Evolutionary conservation across 305 asterid species (phyloP).

Genomic region (Fraxinus albicans): DNA sequence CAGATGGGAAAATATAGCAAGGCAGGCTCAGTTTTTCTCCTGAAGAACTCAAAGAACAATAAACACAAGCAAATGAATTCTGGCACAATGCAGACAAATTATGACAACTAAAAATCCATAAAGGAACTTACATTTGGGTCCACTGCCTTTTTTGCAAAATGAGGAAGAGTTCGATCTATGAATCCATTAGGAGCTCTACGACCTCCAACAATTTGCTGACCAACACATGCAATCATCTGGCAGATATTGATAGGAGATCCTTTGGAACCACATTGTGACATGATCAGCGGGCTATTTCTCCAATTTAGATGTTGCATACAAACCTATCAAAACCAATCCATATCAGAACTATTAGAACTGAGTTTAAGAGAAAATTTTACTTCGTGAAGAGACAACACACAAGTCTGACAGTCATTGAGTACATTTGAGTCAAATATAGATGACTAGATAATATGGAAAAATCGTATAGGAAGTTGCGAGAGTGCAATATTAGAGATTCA

Average conservation of each 20-base stretch:
- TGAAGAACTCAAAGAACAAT: not conserved
- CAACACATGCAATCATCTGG: conserved; percentile 98
- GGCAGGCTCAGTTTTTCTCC: not conserved
- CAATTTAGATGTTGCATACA: conserved; percentile 75
- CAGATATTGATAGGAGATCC: conserved; percentile 95
- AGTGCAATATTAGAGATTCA: not conserved
- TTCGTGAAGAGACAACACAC: not conserved
- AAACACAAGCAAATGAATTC: conserved; percentile 12
- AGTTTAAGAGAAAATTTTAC: not conserved
- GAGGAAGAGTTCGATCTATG: conserved; percentile 91
- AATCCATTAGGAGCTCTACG: conserved; percentile 95
- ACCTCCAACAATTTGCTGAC: conserved; percentile 95
- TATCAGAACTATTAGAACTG: not conserved
- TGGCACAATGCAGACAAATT: conserved; percentile 5
- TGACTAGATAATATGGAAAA: not conserved
- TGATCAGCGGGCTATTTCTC: conserved; percentile 94
- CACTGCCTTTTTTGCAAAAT: conserved; percentile 74
- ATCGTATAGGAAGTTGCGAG: not conserved
- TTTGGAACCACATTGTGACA: conserved; percentile 98
- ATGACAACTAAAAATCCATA: not conserved
- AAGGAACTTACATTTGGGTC: conserved; percentile 67
- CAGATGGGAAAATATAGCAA: not conserved
- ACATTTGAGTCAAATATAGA: not conserved
- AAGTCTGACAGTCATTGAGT: too few species aligned
- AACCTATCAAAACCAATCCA: conserved; percentile 45